These are phyloP conservation scores for Phytophthora pinifolia DNA, from an alignment of 352 stramenopile species.

Conservation along the genomic window DNA sequence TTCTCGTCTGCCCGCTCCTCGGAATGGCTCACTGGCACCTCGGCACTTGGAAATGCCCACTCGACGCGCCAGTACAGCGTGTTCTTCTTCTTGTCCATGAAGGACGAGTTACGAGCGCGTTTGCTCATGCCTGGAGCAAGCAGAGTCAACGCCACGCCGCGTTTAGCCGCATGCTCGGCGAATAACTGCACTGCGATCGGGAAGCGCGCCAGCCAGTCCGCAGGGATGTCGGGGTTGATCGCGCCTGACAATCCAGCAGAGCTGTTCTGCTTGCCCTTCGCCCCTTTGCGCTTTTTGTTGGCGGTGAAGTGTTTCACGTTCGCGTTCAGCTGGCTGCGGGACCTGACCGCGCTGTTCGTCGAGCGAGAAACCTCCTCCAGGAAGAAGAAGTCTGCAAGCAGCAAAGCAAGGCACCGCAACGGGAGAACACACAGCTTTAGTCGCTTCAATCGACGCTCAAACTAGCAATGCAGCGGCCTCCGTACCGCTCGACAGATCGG, in stretches of 20 bases:
- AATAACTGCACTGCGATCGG: slow-evolving; percentile 68
- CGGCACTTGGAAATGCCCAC: slow-evolving; percentile 61
- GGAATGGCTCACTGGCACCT: slow-evolving; percentile 44
- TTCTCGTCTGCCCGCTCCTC: slow-evolving; percentile 59
- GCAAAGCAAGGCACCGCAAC: background rate
- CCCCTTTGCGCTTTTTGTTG: slow-evolving; percentile 40
- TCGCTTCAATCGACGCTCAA: background rate
- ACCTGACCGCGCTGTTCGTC: slow-evolving; percentile 44
- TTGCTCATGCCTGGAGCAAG: slow-evolving; percentile 85
- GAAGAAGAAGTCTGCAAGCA: slow-evolving; percentile 68
- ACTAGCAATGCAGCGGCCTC: background rate
- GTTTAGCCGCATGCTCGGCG: slow-evolving; percentile 66
- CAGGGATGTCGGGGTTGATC: slow-evolving; percentile 63
- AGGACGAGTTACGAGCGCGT: slow-evolving; percentile 70
- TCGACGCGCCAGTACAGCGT: slow-evolving; percentile 80
- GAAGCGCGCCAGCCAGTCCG: slow-evolving; percentile 76
- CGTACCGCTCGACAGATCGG: slow-evolving; percentile 73
- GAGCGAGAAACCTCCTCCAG: slow-evolving; percentile 70
- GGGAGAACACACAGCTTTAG: slow-evolving; percentile 2
- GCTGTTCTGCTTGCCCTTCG: slow-evolving; percentile 2
- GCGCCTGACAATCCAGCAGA: background rate
- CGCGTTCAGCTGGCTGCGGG: slow-evolving; percentile 42
- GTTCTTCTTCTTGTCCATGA: slow-evolving; percentile 64
- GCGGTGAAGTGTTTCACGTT: slow-evolving; percentile 30
- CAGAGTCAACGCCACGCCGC: slow-evolving; percentile 66